A percentile compares a stretch with the other conserved stretches of the same genome.
phyloP scores from a whole-genome alignment of 495 filamentous ascomycete species.

The Echria macrotheca region DNA sequence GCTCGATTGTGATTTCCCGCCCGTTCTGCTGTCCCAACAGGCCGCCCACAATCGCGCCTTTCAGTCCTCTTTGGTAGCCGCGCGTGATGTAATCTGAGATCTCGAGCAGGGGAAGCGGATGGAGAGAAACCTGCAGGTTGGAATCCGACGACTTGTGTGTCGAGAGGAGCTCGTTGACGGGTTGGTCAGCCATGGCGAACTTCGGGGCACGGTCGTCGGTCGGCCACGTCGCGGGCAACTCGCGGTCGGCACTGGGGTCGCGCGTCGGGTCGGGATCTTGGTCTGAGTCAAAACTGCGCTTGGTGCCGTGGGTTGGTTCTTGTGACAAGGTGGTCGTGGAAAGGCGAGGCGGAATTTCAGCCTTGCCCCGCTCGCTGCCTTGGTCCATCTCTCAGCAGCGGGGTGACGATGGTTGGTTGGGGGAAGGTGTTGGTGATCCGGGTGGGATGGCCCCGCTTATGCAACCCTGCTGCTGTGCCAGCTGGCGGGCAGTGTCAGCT shows the following conservation, averaged over 20 bases:
- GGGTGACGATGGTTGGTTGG: constrained; percentile 8
- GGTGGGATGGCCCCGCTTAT: not conserved
- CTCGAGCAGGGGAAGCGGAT: constrained; percentile 90
- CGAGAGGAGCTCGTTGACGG: constrained; percentile 35
- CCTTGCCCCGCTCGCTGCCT: constrained; percentile 20
- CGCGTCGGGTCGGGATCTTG: no score
- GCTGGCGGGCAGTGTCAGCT: no score
- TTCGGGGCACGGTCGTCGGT: no score
- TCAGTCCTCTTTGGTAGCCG: constrained; percentile 68
- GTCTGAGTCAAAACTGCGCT: not conserved
- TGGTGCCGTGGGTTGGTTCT: not conserved
- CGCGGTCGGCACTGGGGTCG: no score
- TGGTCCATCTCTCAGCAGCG: constrained; percentile 6
- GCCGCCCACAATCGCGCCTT: constrained; percentile 76
- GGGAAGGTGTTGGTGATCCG: not conserved
- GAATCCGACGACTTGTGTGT: constrained; percentile 61
- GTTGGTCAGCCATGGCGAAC: constrained; percentile 18
- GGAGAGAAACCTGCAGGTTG: constrained; percentile 75
- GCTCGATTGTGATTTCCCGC: constrained; percentile 82
- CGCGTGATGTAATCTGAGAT: constrained; percentile 96
- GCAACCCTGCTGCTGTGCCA: not conserved
- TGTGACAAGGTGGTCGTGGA: constrained; percentile 6
- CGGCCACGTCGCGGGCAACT: not conserved
- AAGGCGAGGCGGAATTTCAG: constrained; percentile 23
- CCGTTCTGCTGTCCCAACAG: constrained; percentile 88